Evolutionary conservation across 2,329 filamentous ascomycete species (phyloP), one percentile per base, ranked within the genome.

Genomic region (Colletotrichum siamense): DNA sequence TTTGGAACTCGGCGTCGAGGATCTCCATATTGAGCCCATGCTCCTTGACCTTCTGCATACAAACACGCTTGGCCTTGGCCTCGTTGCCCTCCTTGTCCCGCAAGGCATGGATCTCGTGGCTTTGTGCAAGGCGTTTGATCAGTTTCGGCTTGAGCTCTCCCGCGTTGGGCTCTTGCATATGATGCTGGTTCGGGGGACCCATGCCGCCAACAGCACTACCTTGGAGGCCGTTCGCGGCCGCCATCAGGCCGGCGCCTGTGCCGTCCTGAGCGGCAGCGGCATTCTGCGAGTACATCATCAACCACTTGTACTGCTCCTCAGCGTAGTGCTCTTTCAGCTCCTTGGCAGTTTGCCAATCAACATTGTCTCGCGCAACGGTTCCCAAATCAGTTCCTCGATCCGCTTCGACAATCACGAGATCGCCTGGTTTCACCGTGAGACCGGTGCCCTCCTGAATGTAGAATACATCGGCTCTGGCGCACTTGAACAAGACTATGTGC

Each of bases 21-120:
- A 99, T 99, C 85, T 99, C 97, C 97, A 99, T 99, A 81, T 98
- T 96, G 32, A 99, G 90, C 64, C 95, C 94, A 84, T 99, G 96
- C 82, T 99, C 96, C 79, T 94, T 94, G 70, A 98, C 97, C 85
- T 99, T 99, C 81, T 98, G 95, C 88, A 98, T 97, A 83, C 96
- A 98, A 59, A 98, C 94, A 71, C 97, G 93, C 87, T 99, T 99
- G 2, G 97, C 97, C 85, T 99, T 99, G 22, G 97, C 97, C 85
- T 99, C 97, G 78, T 98, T 97, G 52, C 96, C 96, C 87, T 99
- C 97, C 84, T 99, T 99, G 81, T 99, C 97, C 76, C 95, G 93
- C 79, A 99, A 89, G 76, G 94, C 93, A 80, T 96, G 92, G 62
- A 99, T 94, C 85, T 99, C 97, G 83, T 99, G 96, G 73, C 92